phyloP scores from a whole-genome alignment of 2,329 filamentous ascomycete species.

The Diaporthe ampelina region DNA sequence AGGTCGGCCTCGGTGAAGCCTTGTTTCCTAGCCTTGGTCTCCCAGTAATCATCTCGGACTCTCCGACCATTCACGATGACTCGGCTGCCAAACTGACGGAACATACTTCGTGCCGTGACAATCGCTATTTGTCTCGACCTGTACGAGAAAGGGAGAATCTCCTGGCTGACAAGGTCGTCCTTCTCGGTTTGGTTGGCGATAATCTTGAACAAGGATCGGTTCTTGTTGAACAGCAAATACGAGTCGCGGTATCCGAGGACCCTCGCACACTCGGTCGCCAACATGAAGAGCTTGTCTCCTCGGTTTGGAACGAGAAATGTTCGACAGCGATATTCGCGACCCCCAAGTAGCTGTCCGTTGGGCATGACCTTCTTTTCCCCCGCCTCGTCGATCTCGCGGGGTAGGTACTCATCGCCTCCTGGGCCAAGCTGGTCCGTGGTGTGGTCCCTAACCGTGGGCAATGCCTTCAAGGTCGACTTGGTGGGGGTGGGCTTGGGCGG shows the following conservation, averaged over 20 bases:
- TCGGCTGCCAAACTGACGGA: slow-evolving; percentile 95
- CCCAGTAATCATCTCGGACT: slow-evolving; percentile 99
- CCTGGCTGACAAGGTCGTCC: slow-evolving; percentile 94
- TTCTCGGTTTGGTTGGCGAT: slow-evolving; percentile 97
- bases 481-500: slow-evolving; percentile 86
- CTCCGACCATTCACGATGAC: slow-evolving; percentile 91
- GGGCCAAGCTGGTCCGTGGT: slow-evolving; percentile 94
- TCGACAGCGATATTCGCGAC: slow-evolving; percentile 90
- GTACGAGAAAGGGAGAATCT: slow-evolving; percentile 97
- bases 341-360: slow-evolving; percentile 85
- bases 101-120: slow-evolving; percentile 98
- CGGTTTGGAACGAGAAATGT: slow-evolving; percentile 94
- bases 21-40: slow-evolving; percentile 95
- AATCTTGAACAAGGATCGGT: slow-evolving; percentile 96
- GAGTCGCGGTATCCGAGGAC: slow-evolving; percentile 95
- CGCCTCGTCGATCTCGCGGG: slow-evolving; percentile 90
- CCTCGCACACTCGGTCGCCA: slow-evolving; percentile 95
- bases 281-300: slow-evolving; percentile 96
- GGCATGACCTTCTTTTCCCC: slow-evolving; percentile 94
- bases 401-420: slow-evolving; percentile 93
- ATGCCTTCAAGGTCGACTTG: slow-evolving; percentile 89
- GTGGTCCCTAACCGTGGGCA: slow-evolving; percentile 96
- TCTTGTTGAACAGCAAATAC: slow-evolving; percentile 99
- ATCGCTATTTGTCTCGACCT: slow-evolving; percentile 98
- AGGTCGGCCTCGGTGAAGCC: slow-evolving; percentile 97